Percentiles rank a stretch among this genome's conserved stretches.
These are phyloP conservation scores for Penicillium griseofulvum DNA, from an alignment of 2,329 filamentous ascomycete species.

Conservation along the genomic window DNA sequence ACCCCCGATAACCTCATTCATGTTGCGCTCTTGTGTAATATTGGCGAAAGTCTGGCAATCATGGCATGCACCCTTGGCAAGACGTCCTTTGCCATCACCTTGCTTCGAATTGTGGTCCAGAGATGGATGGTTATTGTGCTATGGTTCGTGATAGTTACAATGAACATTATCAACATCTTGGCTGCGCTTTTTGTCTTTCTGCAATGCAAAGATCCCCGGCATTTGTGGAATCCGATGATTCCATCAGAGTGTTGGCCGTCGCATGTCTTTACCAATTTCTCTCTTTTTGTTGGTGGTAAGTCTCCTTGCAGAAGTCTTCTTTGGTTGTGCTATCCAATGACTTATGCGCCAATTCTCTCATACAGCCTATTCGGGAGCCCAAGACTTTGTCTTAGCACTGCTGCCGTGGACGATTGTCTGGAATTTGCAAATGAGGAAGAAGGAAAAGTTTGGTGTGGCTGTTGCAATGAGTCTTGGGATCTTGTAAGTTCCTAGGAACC, in stretches of 20 bases:
- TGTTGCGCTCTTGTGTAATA: slow-evolving; percentile 19
- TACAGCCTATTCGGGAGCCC: slow-evolving; percentile 20
- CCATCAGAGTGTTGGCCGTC: slow-evolving; percentile 22
- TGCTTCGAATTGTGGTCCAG: slow-evolving; percentile 37
- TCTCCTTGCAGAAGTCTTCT: background rate
- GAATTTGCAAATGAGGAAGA: slow-evolving; percentile 36
- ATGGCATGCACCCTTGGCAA: slow-evolving; percentile 43
- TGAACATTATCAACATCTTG: slow-evolving; percentile 23
- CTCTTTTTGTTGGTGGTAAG: slow-evolving; percentile 23
- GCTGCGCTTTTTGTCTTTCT: slow-evolving; percentile 20
- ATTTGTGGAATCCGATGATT: slow-evolving; percentile 21
- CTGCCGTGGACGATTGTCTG: slow-evolving; percentile 41
- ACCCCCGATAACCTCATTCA: slow-evolving; percentile 15
- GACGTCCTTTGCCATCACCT: slow-evolving; percentile 40
- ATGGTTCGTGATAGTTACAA: slow-evolving; percentile 34
- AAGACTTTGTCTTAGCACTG: slow-evolving; percentile 38
- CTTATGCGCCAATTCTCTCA: background rate
- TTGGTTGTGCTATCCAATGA: background rate
- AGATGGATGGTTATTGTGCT: slow-evolving; percentile 36
- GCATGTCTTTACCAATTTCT: slow-evolving; percentile 21
- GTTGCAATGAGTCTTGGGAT: slow-evolving; percentile 40
- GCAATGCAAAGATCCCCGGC: slow-evolving; percentile 22
- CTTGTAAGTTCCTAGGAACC: slow-evolving; percentile 18
- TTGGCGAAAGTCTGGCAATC: slow-evolving; percentile 38
- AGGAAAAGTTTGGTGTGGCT: slow-evolving; percentile 40